Base-by-base conservation (phyloP, 139 green algal species). In the Zygnema cylindricum region DNA sequence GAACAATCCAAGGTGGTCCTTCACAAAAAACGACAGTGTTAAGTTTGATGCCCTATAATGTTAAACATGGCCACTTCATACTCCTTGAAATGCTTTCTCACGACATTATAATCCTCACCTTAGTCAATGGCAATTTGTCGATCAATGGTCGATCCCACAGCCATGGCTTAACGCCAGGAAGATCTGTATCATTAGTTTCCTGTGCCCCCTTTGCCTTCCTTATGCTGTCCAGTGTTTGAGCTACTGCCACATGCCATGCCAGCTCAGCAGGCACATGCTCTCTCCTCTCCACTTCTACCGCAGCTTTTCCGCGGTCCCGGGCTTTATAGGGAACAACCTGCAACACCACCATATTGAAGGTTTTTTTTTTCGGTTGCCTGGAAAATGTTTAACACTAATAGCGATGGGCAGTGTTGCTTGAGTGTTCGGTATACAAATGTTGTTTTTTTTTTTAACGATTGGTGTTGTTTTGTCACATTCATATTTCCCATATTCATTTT, bases 111-210 rank as follows among this genome's bases (percentile, higher is more conserved):
- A 25, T 79, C 16, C 71, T 79, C 25, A 41, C 77, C 25, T 87
- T 87, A 25, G 82, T 83, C 30, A 87, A 25, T 33, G 82, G 42
- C 79, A 86, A 84, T 40, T 86, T 57, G 79, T 86, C 79, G 23
- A 86, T 86, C 25, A 30, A 25, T 2, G 39, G 39, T 0, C 54
- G 79, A 40, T 86, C 79, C 49, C 32, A 55, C 79, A 86, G 32
- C 79, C 79, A 86, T 69, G 43, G 42, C 36, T 86, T 86, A 7
- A 83, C 71, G 30, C 33, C 76, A 32, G 33, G 41, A 83, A 33
- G 41, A 25, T 55, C 49, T n/a, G 32, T 49, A 16, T 32, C 76
- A 22, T 32, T 11, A 16, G 1, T 43, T 54, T 35, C 33, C 2
- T 16, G 76, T 23, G 41, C 35, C 76, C 0, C 1, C 79, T 33